Evolutionary conservation across 441 rosid species (phyloP).

Genomic region (Pelargonium myrrhifolium): DNA sequence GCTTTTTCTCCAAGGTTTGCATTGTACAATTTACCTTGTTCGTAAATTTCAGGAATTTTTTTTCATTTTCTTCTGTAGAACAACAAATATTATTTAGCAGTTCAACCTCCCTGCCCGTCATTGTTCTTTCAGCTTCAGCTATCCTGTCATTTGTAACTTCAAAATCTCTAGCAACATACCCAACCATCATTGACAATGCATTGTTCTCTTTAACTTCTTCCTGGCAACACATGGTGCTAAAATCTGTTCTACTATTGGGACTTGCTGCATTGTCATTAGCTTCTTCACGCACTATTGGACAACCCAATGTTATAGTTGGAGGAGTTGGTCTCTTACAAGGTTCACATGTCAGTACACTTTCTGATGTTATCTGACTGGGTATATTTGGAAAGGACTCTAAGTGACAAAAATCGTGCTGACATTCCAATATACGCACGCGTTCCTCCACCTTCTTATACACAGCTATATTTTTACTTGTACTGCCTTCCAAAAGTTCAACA

Average conservation of each 20-base stretch:
- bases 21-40: constrained; percentile 25
- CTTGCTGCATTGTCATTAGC: constrained; percentile 18
- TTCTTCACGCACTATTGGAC: constrained; percentile 13
- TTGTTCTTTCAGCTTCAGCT: constrained; percentile 19
- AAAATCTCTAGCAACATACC: constrained; percentile 13
- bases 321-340: constrained; percentile 20
- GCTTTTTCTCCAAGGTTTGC: constrained; percentile 22
- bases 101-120: constrained; percentile 16
- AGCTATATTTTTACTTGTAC: constrained; percentile 10
- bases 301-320: constrained; percentile 19
- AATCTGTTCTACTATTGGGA: constrained; percentile 13
- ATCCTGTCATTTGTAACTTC: constrained; percentile 9
- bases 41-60: constrained; percentile 14
- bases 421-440: constrained; percentile 6
- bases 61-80: constrained; percentile 20
- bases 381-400: constrained; percentile 9
- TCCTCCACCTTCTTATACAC: constrained; percentile 7
- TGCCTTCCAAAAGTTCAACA: constrained; percentile 14
- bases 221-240: constrained; percentile 2
- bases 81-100: constrained; percentile 19
- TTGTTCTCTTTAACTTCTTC: constrained; percentile 22
- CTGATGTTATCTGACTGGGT: constrained; percentile 5
- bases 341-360: constrained; percentile 17
- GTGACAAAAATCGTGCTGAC: constrained; percentile 6
- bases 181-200: constrained; percentile 7